phyloP scores from a whole-genome alignment of 2,329 filamentous ascomycete species.

The Aspergillus brunneoviolaceus region DNA sequence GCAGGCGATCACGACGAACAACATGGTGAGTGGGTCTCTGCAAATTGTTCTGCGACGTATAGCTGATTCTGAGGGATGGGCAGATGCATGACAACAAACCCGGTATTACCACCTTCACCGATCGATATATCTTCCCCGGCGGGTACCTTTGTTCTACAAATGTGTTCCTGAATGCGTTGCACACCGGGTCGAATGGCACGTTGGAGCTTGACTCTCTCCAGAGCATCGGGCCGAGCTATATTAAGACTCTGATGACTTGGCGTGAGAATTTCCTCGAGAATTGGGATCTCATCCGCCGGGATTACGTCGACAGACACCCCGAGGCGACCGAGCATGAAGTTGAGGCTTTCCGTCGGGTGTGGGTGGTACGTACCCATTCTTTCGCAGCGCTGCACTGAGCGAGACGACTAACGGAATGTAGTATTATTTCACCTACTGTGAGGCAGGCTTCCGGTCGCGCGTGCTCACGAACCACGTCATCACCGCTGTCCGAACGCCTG shows the following conservation, averaged over 20 bases:
- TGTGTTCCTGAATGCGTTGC: constrained; percentile 60
- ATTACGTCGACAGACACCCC: constrained; percentile 58
- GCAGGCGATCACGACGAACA: constrained; percentile 76
- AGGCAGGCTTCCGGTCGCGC: constrained; percentile 62
- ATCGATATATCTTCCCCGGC: constrained; percentile 76
- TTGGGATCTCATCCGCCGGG: constrained; percentile 63
- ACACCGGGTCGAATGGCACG: constrained; percentile 58
- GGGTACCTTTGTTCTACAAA: constrained; percentile 64
- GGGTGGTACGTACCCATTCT: constrained; percentile 53
- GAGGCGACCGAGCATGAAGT: constrained; percentile 62
- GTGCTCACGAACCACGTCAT: background rate
- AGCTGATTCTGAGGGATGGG: background rate
- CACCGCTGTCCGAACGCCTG: background rate
- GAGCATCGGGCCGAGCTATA: constrained; percentile 74
- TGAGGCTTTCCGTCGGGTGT: constrained; percentile 68
- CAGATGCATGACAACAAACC: constrained; percentile 63
- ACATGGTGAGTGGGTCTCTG: constrained; percentile 42
- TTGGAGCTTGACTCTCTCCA: constrained; percentile 67
- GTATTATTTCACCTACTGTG: constrained; percentile 76
- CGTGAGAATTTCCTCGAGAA: constrained; percentile 63
- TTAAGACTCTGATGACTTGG: constrained; percentile 68
- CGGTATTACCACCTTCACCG: constrained; percentile 70
- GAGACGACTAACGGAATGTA: constrained; percentile 26
- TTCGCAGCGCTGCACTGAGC: background rate
- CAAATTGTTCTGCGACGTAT: too few species aligned